These are phyloP conservation scores for Barnettozyma sucrosica DNA, from an alignment of 805 yeast species.

Conservation along the genomic window DNA sequence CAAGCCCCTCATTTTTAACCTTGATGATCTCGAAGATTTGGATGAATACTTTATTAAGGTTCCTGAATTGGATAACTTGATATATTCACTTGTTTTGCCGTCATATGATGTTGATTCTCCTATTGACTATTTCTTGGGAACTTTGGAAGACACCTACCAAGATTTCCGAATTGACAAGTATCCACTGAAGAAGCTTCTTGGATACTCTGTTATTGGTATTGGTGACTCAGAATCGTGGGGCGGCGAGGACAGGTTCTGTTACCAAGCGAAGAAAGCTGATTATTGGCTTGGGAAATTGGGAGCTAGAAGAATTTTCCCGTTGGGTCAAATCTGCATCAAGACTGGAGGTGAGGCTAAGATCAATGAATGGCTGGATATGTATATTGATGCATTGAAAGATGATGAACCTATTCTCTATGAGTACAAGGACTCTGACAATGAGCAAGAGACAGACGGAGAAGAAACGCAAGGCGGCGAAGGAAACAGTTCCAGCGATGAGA, in stretches of 20 bases:
- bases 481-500: constrained; percentile 31
- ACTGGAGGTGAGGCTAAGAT: constrained; percentile 54
- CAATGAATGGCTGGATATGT: constrained; percentile 59
- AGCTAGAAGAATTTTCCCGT: constrained; percentile 77
- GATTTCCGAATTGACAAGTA: constrained; percentile 84
- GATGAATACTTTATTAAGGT: constrained; percentile 73
- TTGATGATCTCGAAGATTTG: constrained; percentile 79
- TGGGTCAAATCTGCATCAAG: constrained; percentile 81
- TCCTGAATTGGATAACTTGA: constrained; percentile 43
- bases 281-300: constrained; percentile 75
- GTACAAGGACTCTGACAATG: constrained; percentile 51
- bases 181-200: constrained; percentile 63
- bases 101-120: constrained; percentile 93
- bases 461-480: constrained; percentile 27
- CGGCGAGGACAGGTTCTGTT: constrained; percentile 66
- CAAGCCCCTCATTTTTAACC: constrained; percentile 51
- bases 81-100: constrained; percentile 75
- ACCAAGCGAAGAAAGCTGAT: constrained; percentile 75
- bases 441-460: constrained; percentile 35
- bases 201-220: constrained; percentile 80
- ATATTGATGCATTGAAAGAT: constrained; percentile 59
- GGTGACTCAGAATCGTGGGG: constrained; percentile 85
- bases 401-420: constrained; percentile 63
- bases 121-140: constrained; percentile 77
- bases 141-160: constrained; percentile 70